phyloP scores from a whole-genome alignment of 1,284 basidiomycete species.

The Melampsora americana region DNA sequence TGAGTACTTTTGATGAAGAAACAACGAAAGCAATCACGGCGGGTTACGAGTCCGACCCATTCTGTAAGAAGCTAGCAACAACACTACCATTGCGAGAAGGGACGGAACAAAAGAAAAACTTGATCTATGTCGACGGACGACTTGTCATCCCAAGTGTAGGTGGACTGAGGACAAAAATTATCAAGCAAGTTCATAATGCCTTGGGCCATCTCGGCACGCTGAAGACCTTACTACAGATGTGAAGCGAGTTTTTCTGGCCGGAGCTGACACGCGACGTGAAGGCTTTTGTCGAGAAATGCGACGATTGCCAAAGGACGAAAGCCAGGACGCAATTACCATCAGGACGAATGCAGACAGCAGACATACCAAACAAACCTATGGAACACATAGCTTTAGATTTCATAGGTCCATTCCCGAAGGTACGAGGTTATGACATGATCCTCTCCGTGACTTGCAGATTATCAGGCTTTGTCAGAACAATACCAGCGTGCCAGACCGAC shows the following conservation, averaged over 20 bases:
- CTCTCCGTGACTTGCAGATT: too few species aligned
- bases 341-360: background rate
- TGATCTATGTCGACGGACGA: conserved; percentile 1
- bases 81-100: background rate
- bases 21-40: background rate
- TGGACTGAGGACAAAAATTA: background rate
- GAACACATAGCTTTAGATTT: background rate
- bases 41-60: background rate
- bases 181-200: background rate
- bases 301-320: background rate
- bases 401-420: background rate
- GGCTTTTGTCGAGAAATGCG: background rate
- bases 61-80: background rate
- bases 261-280: background rate
- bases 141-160: background rate
- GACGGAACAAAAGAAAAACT: background rate
- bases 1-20: background rate
- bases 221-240: background rate
- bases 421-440: too few species aligned
- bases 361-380: background rate
- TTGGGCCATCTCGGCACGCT: conserved; percentile 9
- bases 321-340: background rate
- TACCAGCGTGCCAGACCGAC: too few species aligned
- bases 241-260: conserved; percentile 16
- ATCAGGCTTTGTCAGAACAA: too few species aligned